Base-by-base conservation (phyloP, 768 basidiomycete species). In the Kwoniella mangroviensis region DNA sequence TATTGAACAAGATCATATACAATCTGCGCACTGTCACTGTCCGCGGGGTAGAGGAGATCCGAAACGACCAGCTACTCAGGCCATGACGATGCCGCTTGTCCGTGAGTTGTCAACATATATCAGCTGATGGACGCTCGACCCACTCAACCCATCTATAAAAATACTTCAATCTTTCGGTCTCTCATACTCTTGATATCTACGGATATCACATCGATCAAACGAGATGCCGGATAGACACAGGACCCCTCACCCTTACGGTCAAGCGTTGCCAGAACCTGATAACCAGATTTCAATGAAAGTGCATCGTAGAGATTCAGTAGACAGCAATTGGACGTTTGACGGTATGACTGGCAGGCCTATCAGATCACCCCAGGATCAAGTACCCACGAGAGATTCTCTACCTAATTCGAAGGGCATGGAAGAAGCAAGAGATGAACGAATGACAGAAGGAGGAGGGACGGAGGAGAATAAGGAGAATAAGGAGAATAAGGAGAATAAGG, bases 191-290 rank as follows among this genome's bases (percentile, higher is more conserved):
- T 34, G 34, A 34, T 34, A 34, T 34, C 34, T 34, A 7, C 6
- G 4, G 34, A 7, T 1, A 7, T 6, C 34, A 34, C 6, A 7
- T 34, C 34, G 34, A 34, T 34, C 34, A 6, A 34, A 7, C 34
- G 34, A 34, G 34, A 34, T 34, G 34, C 34, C 34, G 9, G 34
- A 6, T 34, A 34, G 34, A 34, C 34, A 34, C 34, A 5, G 9
- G 9, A 1, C 34, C 4, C 45, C 45, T 49, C 45, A 49, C 19
- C 45, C 45, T 19, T 49, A 49, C 22, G 24, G 17, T 49, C 61
- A 62, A 51, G 42, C 45, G 43, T n/a, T 45, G n/a, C 43, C 61
- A 45, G 43, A 62, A 49, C 10, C 45, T 45, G 43, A 62, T 19
- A 17, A 1, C 13, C 45, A 19, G 19, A 15, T 12, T 3, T 10